Evolutionary conservation across 257 asterid species (phyloP), one percentile per base, ranked within the genome.

Genomic region (Apocynum venetum): DNA sequence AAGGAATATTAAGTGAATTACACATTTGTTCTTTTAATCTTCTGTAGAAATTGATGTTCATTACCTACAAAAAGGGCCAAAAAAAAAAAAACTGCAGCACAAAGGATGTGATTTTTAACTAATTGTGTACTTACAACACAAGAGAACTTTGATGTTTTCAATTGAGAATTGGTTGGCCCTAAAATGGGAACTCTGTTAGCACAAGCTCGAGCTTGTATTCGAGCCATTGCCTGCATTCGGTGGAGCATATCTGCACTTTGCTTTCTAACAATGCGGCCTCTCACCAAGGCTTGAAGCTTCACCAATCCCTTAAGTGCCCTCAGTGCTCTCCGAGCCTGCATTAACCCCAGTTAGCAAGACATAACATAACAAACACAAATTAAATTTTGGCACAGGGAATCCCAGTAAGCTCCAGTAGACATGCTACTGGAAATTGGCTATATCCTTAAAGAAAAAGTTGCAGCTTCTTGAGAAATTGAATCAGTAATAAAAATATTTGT

Each of bases 191-290:
- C 81, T 76, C 99, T 91, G 68, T 77, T 83, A 35, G 92, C 89
- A 82, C 91, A 91, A 31, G 98, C 98, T 73, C 92, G 93, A 86
- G 97, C 99, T 79, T 96, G 99, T 82, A 95, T 96, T 73, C 97
- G 88, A 68, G 93, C 97, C 98, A 93, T 87, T 66, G 98, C 93
- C 78, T 96, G 98, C 99, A 95, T 93, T 41, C 98, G 89, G 19
- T 79, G 84, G 64, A 95, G 98, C 96, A 91, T 90, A 81, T 93
- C 91, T 57, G 96, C 89, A 76, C 97, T 95, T 83, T 90, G 97
- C 82, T 90, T 95, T 76, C 99, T 81, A 51, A 93, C 94, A 13
- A 95, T 95, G 78, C 87, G 97, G 76, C 98, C 98, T 83, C 99
- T 86, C 76, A 93, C 97, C 10, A 89, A 83, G 67, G 99, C 99